phyloP scores from a whole-genome alignment of 2,329 filamentous ascomycete genomes.

The Septoria petroselini region DNA sequence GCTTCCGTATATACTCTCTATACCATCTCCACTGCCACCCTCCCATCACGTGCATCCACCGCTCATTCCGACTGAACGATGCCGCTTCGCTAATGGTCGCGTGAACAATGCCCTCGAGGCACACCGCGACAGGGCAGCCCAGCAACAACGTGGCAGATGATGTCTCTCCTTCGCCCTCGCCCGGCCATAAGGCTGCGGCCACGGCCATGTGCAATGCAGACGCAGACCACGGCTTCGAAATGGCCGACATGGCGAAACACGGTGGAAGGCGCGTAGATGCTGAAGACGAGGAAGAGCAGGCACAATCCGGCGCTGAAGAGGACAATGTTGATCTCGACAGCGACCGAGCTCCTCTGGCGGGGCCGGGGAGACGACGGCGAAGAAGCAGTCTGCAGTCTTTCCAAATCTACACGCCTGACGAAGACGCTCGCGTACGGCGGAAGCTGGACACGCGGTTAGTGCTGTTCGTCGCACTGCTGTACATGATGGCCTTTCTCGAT shows the following conservation, averaged over 20 bases:
- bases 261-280: slow-evolving; percentile 25
- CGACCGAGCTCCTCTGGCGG: slow-evolving; percentile 29
- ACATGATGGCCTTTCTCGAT: slow-evolving; percentile 81
- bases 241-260: slow-evolving; percentile 23
- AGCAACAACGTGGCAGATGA: neutral
- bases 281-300: neutral
- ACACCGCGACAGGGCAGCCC: neutral
- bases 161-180: neutral
- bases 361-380: slow-evolving; percentile 18
- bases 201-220: neutral
- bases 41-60: no score
- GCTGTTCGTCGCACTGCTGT: slow-evolving; percentile 75
- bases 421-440: slow-evolving; percentile 51
- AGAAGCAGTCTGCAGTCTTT: slow-evolving; percentile 42
- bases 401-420: slow-evolving; percentile 60
- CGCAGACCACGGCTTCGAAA: slow-evolving; percentile 26
- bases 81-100: slow-evolving; percentile 2
- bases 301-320: slow-evolving; percentile 20
- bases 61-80: no score
- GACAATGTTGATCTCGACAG: slow-evolving; percentile 24
- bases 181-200: neutral
- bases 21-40: no score
- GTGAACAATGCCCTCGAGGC: slow-evolving; percentile 7
- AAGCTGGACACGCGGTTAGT: slow-evolving; percentile 78
- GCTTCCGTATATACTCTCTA: no score